phyloP scores from a whole-genome alignment of 768 basidiomycete genomes.

The Collybiopsis confluens region DNA sequence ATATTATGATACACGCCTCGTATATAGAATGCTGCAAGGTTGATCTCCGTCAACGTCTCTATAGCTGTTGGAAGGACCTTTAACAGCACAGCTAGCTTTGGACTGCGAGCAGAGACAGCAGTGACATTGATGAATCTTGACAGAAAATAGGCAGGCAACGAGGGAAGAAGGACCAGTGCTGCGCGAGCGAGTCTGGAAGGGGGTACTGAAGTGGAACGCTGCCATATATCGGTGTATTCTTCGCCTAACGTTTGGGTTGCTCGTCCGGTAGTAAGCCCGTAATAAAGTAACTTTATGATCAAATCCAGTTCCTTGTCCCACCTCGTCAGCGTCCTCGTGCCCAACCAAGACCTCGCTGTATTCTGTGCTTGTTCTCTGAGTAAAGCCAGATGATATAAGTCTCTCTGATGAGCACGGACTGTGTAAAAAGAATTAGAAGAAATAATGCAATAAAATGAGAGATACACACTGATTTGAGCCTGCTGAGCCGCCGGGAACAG shows the following conservation, averaged over 20 bases:
- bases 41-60: conserved; percentile 62
- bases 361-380: conserved; percentile 73
- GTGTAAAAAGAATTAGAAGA: conserved; percentile 13
- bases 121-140: conserved; percentile 42
- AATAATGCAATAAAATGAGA: neutral
- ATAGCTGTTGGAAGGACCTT: conserved; percentile 44
- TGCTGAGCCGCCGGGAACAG: conserved; percentile 76
- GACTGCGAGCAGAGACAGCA: conserved; percentile 30
- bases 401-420: conserved; percentile 87
- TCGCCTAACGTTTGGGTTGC: conserved; percentile 85
- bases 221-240: conserved; percentile 86
- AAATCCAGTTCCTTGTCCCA: conserved; percentile 83
- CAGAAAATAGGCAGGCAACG: conserved; percentile 60
- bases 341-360: conserved; percentile 74
- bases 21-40: conserved; percentile 79
- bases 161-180: conserved; percentile 60
- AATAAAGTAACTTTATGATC: conserved; percentile 63
- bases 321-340: conserved; percentile 77
- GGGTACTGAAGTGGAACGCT: conserved; percentile 46
- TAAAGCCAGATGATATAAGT: conserved; percentile 70
- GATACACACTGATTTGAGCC: conserved; percentile 76
- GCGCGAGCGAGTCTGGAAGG: conserved; percentile 45
- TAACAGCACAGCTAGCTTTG: conserved; percentile 28
- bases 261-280: conserved; percentile 69
- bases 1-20: conserved; percentile 77